Evolutionary conservation across 257 asterid species (phyloP), one percentile per base, ranked within the genome.

Genomic region (Solanum sitiens): DNA sequence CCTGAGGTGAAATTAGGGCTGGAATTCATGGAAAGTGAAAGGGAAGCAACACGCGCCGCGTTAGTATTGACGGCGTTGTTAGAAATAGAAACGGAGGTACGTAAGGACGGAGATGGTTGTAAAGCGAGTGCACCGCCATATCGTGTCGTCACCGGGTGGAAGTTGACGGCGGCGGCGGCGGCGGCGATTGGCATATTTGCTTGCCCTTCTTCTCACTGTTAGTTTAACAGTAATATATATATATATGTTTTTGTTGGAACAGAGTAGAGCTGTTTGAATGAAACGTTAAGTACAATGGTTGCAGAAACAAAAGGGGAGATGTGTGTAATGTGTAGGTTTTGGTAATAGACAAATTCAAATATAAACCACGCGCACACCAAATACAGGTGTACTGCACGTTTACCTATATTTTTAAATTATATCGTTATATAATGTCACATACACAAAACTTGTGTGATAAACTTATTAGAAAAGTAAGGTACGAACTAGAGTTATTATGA

Each of bases 21-120:
- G 37, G 95, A 91, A 89, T 87, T 71, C 73, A 15, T 87, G 88
- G 87, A 84, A 89, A 89, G 25, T 47, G 47, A 44, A 90, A 85
- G 8, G 77, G 86, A 74, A 87, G 71, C 1, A 91, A 65, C 70
- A 63, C 87, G 86, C n/a, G 74, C 74, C 33, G 89, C 63, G 75
- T 3, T 70, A 86, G 65, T 56, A 7, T 56, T 56, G 65, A 56
- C 65, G 25, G 86, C 25, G 83, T 8, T 87, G 53, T 20, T 83
- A 87, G 87, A 8, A 87, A 89, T 65, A 80, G 90, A 89, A 83
- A 86, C 88, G 61, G 87, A 79, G 83, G 37, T 82, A 90, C 84
- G 90, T 86, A 4, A 83, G 88, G 14, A 90, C 8, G 21, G 89
- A 20, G 65, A 82, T 53, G 89, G 85, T 56, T 75, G 61, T 76